Evolutionary conservation across 2,329 filamentous ascomycete species (phyloP).

Genomic region (Colletotrichum truncatum): DNA sequence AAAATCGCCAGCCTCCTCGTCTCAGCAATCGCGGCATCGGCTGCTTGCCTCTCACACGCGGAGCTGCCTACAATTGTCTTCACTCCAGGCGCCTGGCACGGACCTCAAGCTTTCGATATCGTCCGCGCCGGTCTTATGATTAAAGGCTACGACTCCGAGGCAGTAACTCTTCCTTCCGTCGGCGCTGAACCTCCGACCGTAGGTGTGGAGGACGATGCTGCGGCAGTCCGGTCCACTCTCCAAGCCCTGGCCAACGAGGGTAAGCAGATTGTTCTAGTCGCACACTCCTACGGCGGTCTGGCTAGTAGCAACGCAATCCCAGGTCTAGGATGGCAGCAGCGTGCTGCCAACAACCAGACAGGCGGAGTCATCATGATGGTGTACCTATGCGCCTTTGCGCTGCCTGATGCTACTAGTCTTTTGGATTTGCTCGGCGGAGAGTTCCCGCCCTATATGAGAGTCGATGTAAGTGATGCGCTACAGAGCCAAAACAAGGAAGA

Average conservation of each 20-base stretch:
- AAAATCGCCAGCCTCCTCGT: conserved; percentile 9
- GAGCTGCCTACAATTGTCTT: conserved; percentile 42
- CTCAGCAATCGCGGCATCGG: conserved; percentile 1
- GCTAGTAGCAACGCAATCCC: conserved; percentile 47
- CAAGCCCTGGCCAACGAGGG: conserved; percentile 40
- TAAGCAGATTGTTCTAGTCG: conserved; percentile 50
- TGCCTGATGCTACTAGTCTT: conserved; percentile 36
- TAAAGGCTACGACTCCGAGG: conserved; percentile 42
- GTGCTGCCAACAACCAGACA: conserved; percentile 38
- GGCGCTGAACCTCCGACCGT: conserved; percentile 39
- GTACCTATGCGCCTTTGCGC: conserved; percentile 44
- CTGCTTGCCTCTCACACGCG: conserved; percentile 2
- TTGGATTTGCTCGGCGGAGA: conserved; percentile 34
- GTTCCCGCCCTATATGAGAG: conserved; percentile 38
- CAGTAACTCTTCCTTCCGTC: conserved; percentile 42
- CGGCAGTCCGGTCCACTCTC: conserved; percentile 39
- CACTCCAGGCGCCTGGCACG: conserved; percentile 50
- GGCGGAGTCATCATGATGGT: conserved; percentile 49
- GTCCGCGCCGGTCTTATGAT: conserved; percentile 40
- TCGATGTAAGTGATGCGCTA: conserved; percentile 27
- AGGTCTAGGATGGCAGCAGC: conserved; percentile 44
- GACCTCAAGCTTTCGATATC: conserved; percentile 39
- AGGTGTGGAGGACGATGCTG: conserved; percentile 41
- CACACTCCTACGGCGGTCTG: conserved; percentile 55
- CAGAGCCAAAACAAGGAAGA: no score